Conservation (phyloP, 176 grass and related monocot genomes). For the Carex scoparia region DNA sequence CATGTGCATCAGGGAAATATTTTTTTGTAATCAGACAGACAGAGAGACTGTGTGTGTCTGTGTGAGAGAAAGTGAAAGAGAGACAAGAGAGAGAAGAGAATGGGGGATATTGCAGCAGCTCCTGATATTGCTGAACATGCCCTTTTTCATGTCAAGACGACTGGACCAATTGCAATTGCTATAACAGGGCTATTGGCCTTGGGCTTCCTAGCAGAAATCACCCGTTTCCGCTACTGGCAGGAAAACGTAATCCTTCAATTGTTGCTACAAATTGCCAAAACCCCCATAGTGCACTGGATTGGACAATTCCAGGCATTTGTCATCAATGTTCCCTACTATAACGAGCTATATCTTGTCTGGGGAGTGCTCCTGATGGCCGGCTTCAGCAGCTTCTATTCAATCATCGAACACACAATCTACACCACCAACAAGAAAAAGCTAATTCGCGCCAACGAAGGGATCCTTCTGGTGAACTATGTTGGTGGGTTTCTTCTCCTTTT, state of each 20-base stretch:
- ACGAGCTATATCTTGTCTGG: constrained; percentile 14
- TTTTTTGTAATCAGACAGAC: not conserved
- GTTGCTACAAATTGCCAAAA: not conserved
- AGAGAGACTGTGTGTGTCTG: not conserved
- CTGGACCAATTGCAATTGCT: not conserved
- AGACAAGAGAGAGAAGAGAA: not conserved
- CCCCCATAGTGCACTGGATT: not conserved
- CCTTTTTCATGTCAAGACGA: not conserved
- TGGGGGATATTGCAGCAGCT: not conserved
- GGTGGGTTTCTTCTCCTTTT: not conserved
- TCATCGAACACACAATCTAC: not conserved
- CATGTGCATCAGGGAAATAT: not conserved
- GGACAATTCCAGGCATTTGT: not conserved
- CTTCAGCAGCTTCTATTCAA: constrained; percentile 9
- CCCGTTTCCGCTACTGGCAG: not conserved
- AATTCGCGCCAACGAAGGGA: not conserved
- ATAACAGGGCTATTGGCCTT: not conserved
- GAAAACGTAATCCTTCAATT: not conserved
- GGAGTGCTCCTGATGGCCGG: not conserved
- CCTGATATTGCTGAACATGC: not conserved
- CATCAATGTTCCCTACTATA: not conserved
- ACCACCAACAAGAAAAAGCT: not conserved
- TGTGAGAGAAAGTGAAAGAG: not conserved
- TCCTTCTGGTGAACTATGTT: not conserved
- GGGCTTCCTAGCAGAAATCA: not conserved